A percentile compares a stretch with the other conserved stretches of the same genome.
Conservation (phyloP, 2,329 filamentous ascomycete species). For the Colletotrichum tabaci region DNA sequence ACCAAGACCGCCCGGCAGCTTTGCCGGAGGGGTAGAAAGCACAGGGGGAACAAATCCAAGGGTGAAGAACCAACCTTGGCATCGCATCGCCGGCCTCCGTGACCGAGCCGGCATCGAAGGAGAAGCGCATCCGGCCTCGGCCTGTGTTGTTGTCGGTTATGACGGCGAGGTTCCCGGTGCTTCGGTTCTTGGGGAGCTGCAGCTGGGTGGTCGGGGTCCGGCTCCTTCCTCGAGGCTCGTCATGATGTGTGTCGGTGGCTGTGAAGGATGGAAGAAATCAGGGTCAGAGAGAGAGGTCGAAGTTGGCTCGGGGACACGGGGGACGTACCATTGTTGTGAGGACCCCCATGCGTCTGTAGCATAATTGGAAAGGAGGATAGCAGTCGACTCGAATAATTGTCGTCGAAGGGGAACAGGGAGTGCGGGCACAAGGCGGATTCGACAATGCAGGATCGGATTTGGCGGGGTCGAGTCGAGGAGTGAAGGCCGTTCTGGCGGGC, state of each 20-base stretch:
- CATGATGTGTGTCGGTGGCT: conserved; percentile 59
- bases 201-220: conserved; percentile 61
- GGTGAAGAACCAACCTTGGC: conserved; percentile 72
- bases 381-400: conserved; percentile 31
- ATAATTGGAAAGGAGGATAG: conserved; percentile 52
- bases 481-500: conserved; percentile 18
- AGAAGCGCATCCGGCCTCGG: conserved; percentile 78
- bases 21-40: neutral
- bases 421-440: conserved; percentile 39
- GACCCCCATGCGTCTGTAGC: conserved; percentile 60
- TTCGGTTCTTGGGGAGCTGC: conserved; percentile 75
- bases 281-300: conserved; percentile 34
- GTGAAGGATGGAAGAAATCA: conserved; percentile 46
- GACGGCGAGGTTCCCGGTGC: conserved; percentile 73
- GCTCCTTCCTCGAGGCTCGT: conserved; percentile 60
- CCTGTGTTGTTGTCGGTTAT: conserved; percentile 64
- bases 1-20: neutral
- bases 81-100: conserved; percentile 69
- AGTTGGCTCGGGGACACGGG: conserved; percentile 13
- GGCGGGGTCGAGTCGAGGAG: conserved; percentile 43
- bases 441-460: conserved; percentile 41
- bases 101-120: conserved; percentile 79
- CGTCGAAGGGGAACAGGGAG: conserved; percentile 8
- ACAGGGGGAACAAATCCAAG: conserved; percentile 5
- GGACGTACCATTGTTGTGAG: conserved; percentile 57